These are phyloP conservation scores for Dipteronia dyeriana DNA, from an alignment of 345 rosid genomes.

Conservation along the genomic window DNA sequence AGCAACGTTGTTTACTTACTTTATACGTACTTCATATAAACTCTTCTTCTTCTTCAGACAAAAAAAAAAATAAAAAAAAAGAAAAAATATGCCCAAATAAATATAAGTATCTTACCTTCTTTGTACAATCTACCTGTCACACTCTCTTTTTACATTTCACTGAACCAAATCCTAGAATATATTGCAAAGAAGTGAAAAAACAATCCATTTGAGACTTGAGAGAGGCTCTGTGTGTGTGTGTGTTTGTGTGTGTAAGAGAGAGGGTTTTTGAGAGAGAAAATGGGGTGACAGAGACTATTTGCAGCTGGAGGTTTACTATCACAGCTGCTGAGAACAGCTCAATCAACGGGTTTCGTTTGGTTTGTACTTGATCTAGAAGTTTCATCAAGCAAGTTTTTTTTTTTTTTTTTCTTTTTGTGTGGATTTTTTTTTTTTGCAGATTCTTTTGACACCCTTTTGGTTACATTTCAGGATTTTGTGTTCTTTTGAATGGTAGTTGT, in stretches of 20 bases:
- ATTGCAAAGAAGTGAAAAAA: slow-evolving; percentile 27
- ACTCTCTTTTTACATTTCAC: slow-evolving; percentile 1
- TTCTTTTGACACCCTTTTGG: slow-evolving; percentile 35
- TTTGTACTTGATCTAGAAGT: slow-evolving; percentile 25
- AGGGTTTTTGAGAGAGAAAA: slow-evolving; percentile 27
- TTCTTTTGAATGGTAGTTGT: slow-evolving; percentile 8
- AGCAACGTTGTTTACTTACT: slow-evolving; percentile 9
- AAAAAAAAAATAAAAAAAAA: background rate
- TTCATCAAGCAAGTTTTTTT: background rate
- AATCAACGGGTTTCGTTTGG: slow-evolving; percentile 26
- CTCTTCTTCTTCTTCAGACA: slow-evolving; percentile 20
- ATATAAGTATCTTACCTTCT: slow-evolving; percentile 15
- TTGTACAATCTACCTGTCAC: background rate
- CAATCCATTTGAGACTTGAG: slow-evolving; percentile 30
- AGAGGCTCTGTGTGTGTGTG: background rate
- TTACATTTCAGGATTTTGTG: slow-evolving; percentile 17
- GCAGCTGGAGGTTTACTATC: slow-evolving; percentile 47
- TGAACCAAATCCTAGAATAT: slow-evolving; percentile 28
- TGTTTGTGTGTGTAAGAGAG: background rate
- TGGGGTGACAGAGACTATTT: slow-evolving; percentile 47
- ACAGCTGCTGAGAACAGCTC: slow-evolving; percentile 41
- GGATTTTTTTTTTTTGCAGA: background rate
- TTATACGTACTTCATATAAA: background rate
- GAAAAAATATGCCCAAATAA: background rate
- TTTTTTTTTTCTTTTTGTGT: background rate